Percentiles rank a stretch among this genome's conserved stretches.
Evolutionary conservation across 129 eudicot genomes (phyloP).

Genomic region (Dittrichia graveolens): DNA sequence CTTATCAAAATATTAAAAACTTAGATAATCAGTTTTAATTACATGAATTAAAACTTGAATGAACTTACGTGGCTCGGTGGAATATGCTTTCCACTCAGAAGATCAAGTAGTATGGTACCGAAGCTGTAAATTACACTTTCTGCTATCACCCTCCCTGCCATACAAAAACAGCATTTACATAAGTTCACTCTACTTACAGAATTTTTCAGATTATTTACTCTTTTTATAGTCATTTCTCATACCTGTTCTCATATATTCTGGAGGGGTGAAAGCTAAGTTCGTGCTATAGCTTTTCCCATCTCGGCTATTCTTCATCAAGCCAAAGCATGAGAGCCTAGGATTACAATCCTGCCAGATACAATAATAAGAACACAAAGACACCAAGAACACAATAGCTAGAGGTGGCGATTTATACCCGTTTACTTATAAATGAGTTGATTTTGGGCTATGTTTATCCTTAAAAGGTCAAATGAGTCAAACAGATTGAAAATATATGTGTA

Average conservation of each 20-base stretch:
- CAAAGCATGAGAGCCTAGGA: slow-evolving; percentile 98
- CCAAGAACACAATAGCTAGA: neutral
- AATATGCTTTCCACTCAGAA: slow-evolving; percentile 92
- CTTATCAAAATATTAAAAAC: neutral
- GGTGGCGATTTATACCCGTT: neutral
- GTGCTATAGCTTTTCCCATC: slow-evolving; percentile 98
- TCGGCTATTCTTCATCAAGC: slow-evolving; percentile 94
- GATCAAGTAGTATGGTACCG: slow-evolving; percentile 91
- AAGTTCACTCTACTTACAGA: neutral
- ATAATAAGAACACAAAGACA: slow-evolving; percentile 14
- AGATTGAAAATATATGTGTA: neutral
- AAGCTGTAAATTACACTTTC: slow-evolving; percentile 95
- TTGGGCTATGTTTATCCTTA: neutral
- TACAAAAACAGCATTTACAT: slow-evolving; percentile 19
- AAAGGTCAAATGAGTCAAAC: neutral
- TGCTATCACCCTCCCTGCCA: slow-evolving; percentile 84
- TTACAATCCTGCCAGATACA: slow-evolving; percentile 62
- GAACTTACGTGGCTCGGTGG: slow-evolving; percentile 88
- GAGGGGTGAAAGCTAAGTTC: slow-evolving; percentile 95
- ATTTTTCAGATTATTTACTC: neutral
- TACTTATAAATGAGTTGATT: neutral
- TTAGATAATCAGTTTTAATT: neutral
- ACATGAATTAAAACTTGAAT: neutral
- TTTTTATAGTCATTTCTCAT: slow-evolving; percentile 10
- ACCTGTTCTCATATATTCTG: slow-evolving; percentile 95